Evolutionary conservation across 2,329 filamentous ascomycete species (phyloP).

Genomic region (Botryotinia calthae): DNA sequence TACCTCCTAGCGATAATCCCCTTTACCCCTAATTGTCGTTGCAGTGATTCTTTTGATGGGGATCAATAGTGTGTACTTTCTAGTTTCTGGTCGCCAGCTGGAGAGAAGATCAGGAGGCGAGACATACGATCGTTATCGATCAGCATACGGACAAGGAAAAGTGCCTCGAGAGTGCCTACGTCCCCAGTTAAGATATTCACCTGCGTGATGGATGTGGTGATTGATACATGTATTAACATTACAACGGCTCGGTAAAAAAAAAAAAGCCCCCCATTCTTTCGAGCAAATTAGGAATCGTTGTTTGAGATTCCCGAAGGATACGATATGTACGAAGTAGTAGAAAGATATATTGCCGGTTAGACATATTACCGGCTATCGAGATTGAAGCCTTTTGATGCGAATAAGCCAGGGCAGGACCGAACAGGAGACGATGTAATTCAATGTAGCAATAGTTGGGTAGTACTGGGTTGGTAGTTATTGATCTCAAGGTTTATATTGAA

Average conservation of each 20-base stretch:
- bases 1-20: not conserved
- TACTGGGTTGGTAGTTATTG: not conserved
- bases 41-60: not conserved
- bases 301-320: not conserved
- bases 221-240: not conserved
- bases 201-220: not conserved
- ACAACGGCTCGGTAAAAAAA: not conserved
- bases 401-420: not conserved
- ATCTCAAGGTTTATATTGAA: not conserved
- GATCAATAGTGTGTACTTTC: not conserved
- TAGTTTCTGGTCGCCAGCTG: not conserved
- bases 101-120: not conserved
- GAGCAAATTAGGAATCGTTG: not conserved
- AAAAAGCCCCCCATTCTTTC: no score
- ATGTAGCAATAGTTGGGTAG: not conserved
- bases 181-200: not conserved
- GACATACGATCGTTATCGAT: not conserved
- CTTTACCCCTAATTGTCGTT: not conserved
- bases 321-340: no score
- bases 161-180: not conserved
- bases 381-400: not conserved
- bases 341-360: not conserved
- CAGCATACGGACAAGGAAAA: not conserved
- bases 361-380: not conserved
- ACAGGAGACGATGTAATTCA: not conserved